phyloP scores from a whole-genome alignment of 2,329 filamentous ascomycete genomes.

The Trichoderma harzianum region DNA sequence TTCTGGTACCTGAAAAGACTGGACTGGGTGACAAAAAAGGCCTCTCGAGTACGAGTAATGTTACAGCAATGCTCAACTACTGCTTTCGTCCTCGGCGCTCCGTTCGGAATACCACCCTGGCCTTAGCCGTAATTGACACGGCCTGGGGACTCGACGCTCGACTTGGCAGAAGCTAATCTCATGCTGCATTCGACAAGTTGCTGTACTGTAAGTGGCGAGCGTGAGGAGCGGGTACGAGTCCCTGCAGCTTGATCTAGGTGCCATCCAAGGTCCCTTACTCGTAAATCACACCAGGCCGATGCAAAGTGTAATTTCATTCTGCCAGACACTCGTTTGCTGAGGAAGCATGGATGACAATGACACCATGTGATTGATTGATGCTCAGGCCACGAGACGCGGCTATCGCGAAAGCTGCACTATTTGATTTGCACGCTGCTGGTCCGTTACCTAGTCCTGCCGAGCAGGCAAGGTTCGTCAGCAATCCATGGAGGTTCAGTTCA shows the following conservation, averaged over 20 bases:
- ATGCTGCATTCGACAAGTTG: neutral
- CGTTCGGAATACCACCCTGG: slow-evolving; percentile 7
- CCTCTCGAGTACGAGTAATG: neutral
- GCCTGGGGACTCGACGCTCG: neutral
- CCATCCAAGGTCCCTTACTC: neutral
- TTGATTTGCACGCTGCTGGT: neutral
- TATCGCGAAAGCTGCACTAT: neutral
- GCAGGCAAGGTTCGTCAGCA: neutral
- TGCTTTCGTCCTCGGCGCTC: slow-evolving; percentile 7
- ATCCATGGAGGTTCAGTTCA: neutral
- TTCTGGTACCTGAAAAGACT: neutral
- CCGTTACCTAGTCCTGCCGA: neutral
- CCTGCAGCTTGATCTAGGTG: neutral
- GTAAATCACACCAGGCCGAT: neutral
- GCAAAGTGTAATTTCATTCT: neutral
- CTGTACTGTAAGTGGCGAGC: neutral
- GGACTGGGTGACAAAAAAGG: neutral
- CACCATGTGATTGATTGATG: neutral
- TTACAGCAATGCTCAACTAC: slow-evolving; percentile 1
- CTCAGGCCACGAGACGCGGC: neutral
- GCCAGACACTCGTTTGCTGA: neutral
- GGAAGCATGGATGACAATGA: neutral
- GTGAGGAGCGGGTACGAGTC: neutral
- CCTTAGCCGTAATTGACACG: slow-evolving; percentile 11
- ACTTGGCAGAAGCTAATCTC: neutral